Percentiles rank a stretch among this genome's conserved stretches.
Evolutionary conservation across 306 rosid genomes (phyloP).

Genomic region (Citrullus amarus): DNA sequence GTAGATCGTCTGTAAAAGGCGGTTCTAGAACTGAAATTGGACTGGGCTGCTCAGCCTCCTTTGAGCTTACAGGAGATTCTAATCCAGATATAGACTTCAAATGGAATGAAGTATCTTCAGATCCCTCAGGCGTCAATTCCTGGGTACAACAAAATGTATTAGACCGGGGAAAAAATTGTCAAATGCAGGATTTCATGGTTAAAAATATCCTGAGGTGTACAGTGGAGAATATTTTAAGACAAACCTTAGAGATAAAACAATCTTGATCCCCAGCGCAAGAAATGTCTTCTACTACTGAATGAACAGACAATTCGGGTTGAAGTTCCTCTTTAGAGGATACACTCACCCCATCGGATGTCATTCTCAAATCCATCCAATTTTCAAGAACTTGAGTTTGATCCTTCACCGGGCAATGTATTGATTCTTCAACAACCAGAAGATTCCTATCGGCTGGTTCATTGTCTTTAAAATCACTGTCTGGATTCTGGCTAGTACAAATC

Average conservation of each 20-base stretch:
- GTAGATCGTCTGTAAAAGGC: slow-evolving; percentile 64
- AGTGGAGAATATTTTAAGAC: slow-evolving; percentile 15
- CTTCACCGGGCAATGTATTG: slow-evolving; percentile 14
- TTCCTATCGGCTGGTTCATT: slow-evolving; percentile 22
- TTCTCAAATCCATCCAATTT: slow-evolving; percentile 14
- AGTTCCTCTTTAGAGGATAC: slow-evolving; percentile 24
- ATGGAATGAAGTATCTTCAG: slow-evolving; percentile 29
- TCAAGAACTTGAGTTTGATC: slow-evolving; percentile 23
- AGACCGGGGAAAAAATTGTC: slow-evolving; percentile 1
- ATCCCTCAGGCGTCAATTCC: slow-evolving; percentile 33
- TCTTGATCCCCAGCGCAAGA: slow-evolving; percentile 20
- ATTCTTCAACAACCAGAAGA: slow-evolving; percentile 18
- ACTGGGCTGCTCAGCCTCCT: slow-evolving; percentile 95
- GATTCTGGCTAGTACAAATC: slow-evolving; percentile 24
- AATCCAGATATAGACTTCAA: slow-evolving; percentile 26
- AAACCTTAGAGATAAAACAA: slow-evolving; percentile 38
- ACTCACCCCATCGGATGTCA: slow-evolving; percentile 13
- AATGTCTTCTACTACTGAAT: slow-evolving; percentile 12
- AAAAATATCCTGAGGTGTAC: not conserved
- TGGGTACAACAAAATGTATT: slow-evolving; percentile 27
- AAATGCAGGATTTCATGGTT: not conserved
- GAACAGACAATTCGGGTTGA: slow-evolving; percentile 29
- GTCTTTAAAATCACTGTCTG: slow-evolving; percentile 21
- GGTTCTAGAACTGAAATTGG: slow-evolving; percentile 89
- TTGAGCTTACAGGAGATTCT: slow-evolving; percentile 45